Percentiles rank a stretch among this genome's conserved stretches.
These are phyloP conservation scores for Mitragyna speciosa DNA, from an alignment of 257 asterid species.

Conservation along the genomic window DNA sequence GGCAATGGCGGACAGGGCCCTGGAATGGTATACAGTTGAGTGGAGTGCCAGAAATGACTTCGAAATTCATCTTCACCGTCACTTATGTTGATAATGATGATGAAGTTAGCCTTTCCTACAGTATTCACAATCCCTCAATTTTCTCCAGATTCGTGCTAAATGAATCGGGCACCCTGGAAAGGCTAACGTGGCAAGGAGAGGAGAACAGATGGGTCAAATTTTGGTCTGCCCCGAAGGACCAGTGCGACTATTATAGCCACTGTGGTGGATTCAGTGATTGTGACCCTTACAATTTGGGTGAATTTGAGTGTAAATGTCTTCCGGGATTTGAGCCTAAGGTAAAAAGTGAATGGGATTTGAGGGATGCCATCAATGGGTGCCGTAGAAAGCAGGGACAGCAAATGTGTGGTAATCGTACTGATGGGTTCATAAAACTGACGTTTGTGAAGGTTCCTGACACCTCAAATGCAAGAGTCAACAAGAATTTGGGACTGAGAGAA, in stretches of 20 bases:
- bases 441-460: slow-evolving; percentile 35
- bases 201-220: slow-evolving; percentile 28
- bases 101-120: slow-evolving; percentile 28
- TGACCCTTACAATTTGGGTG: slow-evolving; percentile 18
- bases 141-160: slow-evolving; percentile 33
- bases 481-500: slow-evolving; percentile 23
- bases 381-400: slow-evolving; percentile 24
- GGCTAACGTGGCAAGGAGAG: slow-evolving; percentile 32
- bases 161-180: slow-evolving; percentile 32
- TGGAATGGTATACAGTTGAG: slow-evolving; percentile 39
- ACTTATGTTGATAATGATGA: slow-evolving; percentile 27
- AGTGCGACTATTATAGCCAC: slow-evolving; percentile 29
- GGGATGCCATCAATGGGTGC: slow-evolving; percentile 36
- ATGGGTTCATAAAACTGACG: slow-evolving; percentile 26
- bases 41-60: slow-evolving; percentile 43
- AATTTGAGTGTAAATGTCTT: slow-evolving; percentile 38
- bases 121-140: slow-evolving; percentile 24
- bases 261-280: slow-evolving; percentile 30
- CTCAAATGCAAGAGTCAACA: slow-evolving; percentile 23
- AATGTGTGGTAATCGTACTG: slow-evolving; percentile 22
- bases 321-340: slow-evolving; percentile 37
- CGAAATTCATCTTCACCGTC: slow-evolving; percentile 29
- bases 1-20: slow-evolving; percentile 34
- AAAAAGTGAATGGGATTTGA: slow-evolving; percentile 33
- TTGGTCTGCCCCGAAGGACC: slow-evolving; percentile 32